Evolutionary conservation across 1,139 yeast genomes (phyloP), one percentile per base, ranked within the genome.

Genomic region (Schwanniomyces etchellsii): DNA sequence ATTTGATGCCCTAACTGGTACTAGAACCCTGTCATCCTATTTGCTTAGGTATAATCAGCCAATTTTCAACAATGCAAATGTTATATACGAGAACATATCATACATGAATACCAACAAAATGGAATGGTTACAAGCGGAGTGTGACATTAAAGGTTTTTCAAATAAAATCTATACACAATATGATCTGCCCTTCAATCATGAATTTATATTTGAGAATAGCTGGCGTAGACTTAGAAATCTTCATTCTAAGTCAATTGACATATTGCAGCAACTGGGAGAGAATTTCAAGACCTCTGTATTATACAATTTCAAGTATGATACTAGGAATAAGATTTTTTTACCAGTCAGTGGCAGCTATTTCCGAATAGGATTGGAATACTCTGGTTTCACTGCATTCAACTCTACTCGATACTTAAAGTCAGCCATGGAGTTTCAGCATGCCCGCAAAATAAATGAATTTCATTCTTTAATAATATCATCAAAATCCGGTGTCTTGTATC

Each of bases 1-100:
- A 17, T 64, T 88, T 31, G 95, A 89, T 54, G 86, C 95, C 3
- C 75, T 70, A 16, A 60, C 76, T 5, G 96, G 95, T 12, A 81
- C 95, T 2, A 76, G 83, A 36, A 89, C 94, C 3, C 74, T 75
- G 39, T 74, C 93, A 1, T 79, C 93, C 14, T 81, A 82, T 47
- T 53, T 84, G 30, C 42, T 79, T 17, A 80, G 77, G 43, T 78
- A 72, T 42, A 63, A 73, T 22, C 70, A 74, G 41, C 96, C 97
- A 0, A 35, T 81, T 10, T 46, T 58, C 29, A 70, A 75, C 45
- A 63, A 69, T 29, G 60, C 79, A 2, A 52, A 63, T 34, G 70
- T 77, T 64, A 64, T 69, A 29, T 63, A 71, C 37, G 89, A 81
- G 37, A 55, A 72, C 4, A 56, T 74, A 20, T 60, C 67, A 0